phyloP scores from a whole-genome alignment of 306 rosid species.

The Prosopis cineraria region DNA sequence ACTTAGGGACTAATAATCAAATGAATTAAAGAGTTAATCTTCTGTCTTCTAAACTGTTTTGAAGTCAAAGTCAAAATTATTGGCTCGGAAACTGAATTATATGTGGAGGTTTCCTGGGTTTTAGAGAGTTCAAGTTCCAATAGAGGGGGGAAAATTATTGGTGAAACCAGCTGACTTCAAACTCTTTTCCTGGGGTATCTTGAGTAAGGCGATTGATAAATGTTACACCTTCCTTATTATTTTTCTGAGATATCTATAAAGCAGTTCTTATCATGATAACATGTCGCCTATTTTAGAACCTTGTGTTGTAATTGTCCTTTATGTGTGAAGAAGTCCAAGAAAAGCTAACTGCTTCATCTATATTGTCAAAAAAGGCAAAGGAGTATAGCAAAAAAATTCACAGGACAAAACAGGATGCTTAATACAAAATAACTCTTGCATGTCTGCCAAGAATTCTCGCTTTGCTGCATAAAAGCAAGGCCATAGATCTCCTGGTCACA shows the following conservation, averaged over 20 bases:
- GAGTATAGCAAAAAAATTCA: neutral
- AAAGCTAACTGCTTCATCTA: neutral
- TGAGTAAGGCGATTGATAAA: too few relatives aligned
- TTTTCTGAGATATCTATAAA: neutral
- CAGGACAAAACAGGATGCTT: slow-evolving; percentile 1
- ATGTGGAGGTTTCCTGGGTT: slow-evolving; percentile 32
- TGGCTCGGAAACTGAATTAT: slow-evolving; percentile 33
- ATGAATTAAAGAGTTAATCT: neutral
- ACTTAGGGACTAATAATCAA: slow-evolving; percentile 3
- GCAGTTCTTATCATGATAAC: slow-evolving; percentile 5
- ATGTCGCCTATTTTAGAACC: slow-evolving; percentile 5
- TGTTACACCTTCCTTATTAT: too few relatives aligned
- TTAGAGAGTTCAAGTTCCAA: slow-evolving; percentile 24
- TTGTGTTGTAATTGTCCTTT: slow-evolving; percentile 14
- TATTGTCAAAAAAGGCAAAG: slow-evolving; percentile 1
- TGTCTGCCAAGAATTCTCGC: slow-evolving; percentile 8
- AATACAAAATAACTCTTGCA: neutral
- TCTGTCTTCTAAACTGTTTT: slow-evolving; percentile 16
- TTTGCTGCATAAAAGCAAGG: neutral
- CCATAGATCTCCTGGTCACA: neutral
- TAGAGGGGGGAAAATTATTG: slow-evolving; percentile 8
- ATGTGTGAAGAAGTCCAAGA: neutral
- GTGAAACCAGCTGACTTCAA: slow-evolving; percentile 15
- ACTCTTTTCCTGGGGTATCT: slow-evolving; percentile 13
- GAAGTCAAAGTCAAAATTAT: slow-evolving; percentile 25